Conservation (phyloP, 2,329 filamentous ascomycete species). For the Helotiales sp. region DNA sequence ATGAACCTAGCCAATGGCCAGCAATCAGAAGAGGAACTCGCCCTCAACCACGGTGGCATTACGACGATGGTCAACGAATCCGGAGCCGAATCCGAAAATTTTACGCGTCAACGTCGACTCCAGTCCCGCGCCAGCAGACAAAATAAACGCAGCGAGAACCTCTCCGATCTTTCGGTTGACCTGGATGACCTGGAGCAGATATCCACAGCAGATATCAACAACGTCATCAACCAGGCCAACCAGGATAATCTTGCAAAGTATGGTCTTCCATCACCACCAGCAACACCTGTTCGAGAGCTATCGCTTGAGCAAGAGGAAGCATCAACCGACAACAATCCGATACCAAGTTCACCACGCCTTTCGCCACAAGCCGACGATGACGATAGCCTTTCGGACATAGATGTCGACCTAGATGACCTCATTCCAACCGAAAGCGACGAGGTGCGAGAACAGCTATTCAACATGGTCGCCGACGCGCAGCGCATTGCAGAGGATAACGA, state of each 20-base stretch:
- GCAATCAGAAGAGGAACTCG: no score
- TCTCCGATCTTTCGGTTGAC: background rate
- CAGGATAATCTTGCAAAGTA: background rate
- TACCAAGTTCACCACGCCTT: background rate
- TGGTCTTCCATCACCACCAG: background rate
- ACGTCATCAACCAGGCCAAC: background rate
- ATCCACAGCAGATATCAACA: background rate
- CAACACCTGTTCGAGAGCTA: background rate
- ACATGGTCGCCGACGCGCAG: no score
- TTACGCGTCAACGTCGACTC: background rate
- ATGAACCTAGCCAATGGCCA: background rate
- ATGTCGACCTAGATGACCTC: background rate
- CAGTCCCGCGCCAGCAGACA: background rate
- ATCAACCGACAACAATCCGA: background rate
- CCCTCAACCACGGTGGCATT: background rate
- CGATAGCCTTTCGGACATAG: background rate
- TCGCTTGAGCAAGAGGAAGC: background rate
- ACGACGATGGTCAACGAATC: background rate
- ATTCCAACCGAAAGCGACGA: background rate
- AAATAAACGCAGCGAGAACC: background rate
- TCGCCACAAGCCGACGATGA: background rate
- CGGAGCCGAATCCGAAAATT: background rate
- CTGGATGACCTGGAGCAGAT: background rate
- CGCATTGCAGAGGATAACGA: no score
- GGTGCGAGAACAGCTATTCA: no score